Percentiles rank a stretch among this genome's conserved stretches.
Conservation (phyloP, 768 basidiomycete genomes). For the Mycena floridula region DNA sequence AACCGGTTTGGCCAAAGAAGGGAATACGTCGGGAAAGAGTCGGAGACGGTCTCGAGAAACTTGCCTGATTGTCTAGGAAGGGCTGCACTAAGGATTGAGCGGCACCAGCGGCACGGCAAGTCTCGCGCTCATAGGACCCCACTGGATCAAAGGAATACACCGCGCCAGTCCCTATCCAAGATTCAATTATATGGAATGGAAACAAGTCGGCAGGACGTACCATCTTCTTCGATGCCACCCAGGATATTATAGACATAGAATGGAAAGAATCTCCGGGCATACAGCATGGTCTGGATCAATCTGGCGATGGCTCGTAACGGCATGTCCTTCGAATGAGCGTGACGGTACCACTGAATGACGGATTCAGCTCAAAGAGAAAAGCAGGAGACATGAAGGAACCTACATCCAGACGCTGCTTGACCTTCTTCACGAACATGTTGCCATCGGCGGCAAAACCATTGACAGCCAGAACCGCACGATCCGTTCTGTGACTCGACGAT, state of each 20-base stretch:
- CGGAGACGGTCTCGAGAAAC: slow-evolving; percentile 18
- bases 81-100: slow-evolving; percentile 95
- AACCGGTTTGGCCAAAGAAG: background rate
- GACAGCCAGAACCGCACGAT: slow-evolving; percentile 91
- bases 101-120: slow-evolving; percentile 93
- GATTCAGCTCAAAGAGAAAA: background rate
- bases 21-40: background rate
- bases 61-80: slow-evolving; percentile 96
- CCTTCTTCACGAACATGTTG: slow-evolving; percentile 95
- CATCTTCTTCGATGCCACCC: slow-evolving; percentile 94
- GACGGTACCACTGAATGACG: slow-evolving; percentile 81
- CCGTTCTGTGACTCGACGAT: slow-evolving; percentile 52
- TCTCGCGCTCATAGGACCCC: slow-evolving; percentile 95
- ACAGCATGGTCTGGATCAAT: slow-evolving; percentile 97
- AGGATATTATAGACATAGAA: slow-evolving; percentile 98
- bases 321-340: slow-evolving; percentile 97
- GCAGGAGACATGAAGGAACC: slow-evolving; percentile 17
- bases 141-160: slow-evolving; percentile 99
- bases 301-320: slow-evolving; percentile 93
- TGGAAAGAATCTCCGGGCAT: slow-evolving; percentile 94
- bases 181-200: background rate
- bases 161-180: slow-evolving; percentile 73
- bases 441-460: slow-evolving; percentile 98
- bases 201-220: slow-evolving; percentile 37
- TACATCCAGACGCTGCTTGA: slow-evolving; percentile 93